Conservation (phyloP, 805 yeast genomes). For the Candida hispaniensis region DNA sequence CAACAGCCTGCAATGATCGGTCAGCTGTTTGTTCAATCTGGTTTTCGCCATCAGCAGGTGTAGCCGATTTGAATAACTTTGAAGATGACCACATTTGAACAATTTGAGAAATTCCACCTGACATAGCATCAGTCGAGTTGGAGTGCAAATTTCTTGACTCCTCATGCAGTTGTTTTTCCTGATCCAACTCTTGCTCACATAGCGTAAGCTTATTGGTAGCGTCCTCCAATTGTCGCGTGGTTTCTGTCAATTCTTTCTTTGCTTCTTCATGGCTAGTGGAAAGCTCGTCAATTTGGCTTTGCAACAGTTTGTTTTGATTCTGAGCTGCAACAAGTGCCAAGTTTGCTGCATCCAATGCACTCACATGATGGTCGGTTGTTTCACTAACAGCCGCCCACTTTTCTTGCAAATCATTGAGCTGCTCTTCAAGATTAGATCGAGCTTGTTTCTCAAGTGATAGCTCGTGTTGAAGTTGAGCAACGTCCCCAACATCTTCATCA, state of each 20-base stretch:
- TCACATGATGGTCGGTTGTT: conserved; percentile 21
- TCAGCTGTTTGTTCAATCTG: conserved; percentile 23
- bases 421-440: conserved; percentile 21
- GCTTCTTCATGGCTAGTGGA: conserved; percentile 18
- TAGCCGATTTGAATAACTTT: conserved; percentile 16
- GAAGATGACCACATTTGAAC: conserved; percentile 23
- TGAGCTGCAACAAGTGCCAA: conserved; percentile 24
- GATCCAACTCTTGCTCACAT: conserved; percentile 20
- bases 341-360: conserved; percentile 23
- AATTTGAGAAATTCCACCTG: conserved; percentile 21
- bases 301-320: conserved; percentile 16
- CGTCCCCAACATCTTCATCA: conserved; percentile 2
- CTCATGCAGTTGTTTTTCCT: conserved; percentile 18
- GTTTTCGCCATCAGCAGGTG: conserved; percentile 13
- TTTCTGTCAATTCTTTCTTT: conserved; percentile 18
- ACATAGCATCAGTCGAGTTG: conserved; percentile 21
- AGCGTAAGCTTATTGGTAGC: conserved; percentile 15
- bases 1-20: conserved; percentile 14
- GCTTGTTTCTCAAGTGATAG: conserved; percentile 17
- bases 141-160: conserved; percentile 19
- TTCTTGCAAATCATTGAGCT: conserved; percentile 19
- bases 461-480: conserved; percentile 1
- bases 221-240: conserved; percentile 18
- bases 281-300: conserved; percentile 19
- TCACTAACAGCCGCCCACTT: conserved; percentile 19